These are phyloP conservation scores for Hemerocallis citrina DNA, from an alignment of 106 monocot genomes.

Conservation along the genomic window DNA sequence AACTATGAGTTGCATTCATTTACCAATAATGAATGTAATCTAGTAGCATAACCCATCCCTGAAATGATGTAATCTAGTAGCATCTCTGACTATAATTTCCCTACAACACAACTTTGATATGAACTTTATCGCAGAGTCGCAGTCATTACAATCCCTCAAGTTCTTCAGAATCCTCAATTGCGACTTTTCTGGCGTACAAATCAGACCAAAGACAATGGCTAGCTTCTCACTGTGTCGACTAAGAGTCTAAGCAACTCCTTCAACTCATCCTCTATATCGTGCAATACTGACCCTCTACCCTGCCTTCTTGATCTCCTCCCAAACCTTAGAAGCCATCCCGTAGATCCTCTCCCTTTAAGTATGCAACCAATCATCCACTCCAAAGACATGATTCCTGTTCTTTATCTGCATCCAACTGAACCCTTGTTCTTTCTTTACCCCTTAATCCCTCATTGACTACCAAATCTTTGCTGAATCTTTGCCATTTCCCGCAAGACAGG, in stretches of 20 bases:
- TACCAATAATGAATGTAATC: too few relatives aligned
- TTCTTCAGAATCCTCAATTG: constrained; percentile 84
- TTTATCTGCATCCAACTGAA: constrained; percentile 69
- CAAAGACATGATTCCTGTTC: constrained; percentile 61
- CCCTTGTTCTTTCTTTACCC: constrained; percentile 80
- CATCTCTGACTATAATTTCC: constrained; percentile 86
- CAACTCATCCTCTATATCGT: constrained; percentile 77
- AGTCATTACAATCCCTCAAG: constrained; percentile 80
- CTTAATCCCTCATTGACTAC: constrained; percentile 72
- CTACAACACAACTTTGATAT: constrained; percentile 45
- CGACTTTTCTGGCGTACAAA: constrained; percentile 57
- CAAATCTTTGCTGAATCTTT: constrained; percentile 58
- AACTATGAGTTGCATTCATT: too few relatives aligned
- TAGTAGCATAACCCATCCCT: constrained; percentile 68
- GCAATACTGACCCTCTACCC: constrained; percentile 63
- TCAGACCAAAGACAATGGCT: constrained; percentile 75
- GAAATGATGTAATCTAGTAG: constrained; percentile 85
- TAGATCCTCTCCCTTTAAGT: constrained; percentile 51
- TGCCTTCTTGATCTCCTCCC: constrained; percentile 78
- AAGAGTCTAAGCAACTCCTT: constrained; percentile 70
- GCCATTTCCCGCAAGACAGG: constrained; percentile 76
- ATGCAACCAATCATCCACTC: constrained; percentile 56
- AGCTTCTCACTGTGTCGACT: constrained; percentile 80
- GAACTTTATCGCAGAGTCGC: constrained; percentile 73
- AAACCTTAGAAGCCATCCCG: constrained; percentile 45